Evolutionary conservation across 495 filamentous ascomycete genomes (phyloP).

Genomic region (Recurvomyces mirabilis): DNA sequence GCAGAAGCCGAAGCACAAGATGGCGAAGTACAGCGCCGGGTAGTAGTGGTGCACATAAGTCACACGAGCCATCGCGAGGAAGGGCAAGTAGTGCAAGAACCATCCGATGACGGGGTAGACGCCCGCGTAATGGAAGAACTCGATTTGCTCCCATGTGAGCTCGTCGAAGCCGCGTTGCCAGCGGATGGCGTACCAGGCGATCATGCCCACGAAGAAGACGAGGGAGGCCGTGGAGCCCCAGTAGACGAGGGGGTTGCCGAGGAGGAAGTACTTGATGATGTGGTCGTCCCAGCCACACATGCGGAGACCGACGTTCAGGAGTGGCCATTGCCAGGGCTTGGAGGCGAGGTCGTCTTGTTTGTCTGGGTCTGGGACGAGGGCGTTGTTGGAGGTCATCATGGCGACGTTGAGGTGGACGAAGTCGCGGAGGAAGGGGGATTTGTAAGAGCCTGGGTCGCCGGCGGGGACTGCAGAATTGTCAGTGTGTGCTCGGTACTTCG

Average conservation of each 20-base stretch:
- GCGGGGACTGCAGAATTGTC: slow-evolving; percentile 61
- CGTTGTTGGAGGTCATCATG: slow-evolving; percentile 99
- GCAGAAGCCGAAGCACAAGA: slow-evolving; percentile 78
- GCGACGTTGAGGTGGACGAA: slow-evolving; percentile 97
- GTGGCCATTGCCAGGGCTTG: slow-evolving; percentile 96
- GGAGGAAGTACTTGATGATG: slow-evolving; percentile 94
- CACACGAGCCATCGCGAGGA: slow-evolving; percentile 93
- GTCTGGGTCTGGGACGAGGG: slow-evolving; percentile 91
- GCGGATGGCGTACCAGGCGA: slow-evolving; percentile 78
- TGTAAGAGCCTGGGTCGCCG: slow-evolving; percentile 84
- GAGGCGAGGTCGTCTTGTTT: slow-evolving; percentile 98
- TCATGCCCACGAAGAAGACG: slow-evolving; percentile 54
- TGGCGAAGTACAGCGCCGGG: slow-evolving; percentile 96
- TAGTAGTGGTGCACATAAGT: slow-evolving; percentile 99
- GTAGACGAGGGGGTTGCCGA: slow-evolving; percentile 93
- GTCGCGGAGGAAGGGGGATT: slow-evolving; percentile 90
- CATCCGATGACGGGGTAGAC: slow-evolving; percentile 87
- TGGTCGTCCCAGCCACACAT: slow-evolving; percentile 99
- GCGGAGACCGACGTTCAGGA: slow-evolving; percentile 84
- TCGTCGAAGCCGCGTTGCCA: slow-evolving; percentile 94
- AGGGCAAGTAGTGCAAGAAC: slow-evolving; percentile 92
- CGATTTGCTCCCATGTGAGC: slow-evolving; percentile 65
- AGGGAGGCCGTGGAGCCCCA: slow-evolving; percentile 82
- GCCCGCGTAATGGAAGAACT: slow-evolving; percentile 88
- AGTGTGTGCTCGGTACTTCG: neutral